Conservation (phyloP, 805 yeast species). For the Pichia thaimueangensis region DNA sequence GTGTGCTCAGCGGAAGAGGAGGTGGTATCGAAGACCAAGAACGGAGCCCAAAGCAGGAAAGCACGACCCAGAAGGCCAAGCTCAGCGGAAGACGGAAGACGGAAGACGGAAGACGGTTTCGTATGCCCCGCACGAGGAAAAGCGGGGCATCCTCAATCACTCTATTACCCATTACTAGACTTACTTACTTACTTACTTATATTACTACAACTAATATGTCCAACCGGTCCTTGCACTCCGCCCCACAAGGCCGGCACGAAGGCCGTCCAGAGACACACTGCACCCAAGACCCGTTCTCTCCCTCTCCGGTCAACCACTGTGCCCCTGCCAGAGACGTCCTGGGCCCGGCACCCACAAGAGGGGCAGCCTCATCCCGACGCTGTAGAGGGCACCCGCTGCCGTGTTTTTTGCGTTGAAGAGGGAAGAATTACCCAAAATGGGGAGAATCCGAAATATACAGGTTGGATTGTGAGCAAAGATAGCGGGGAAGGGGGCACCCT, state of each 20-base stretch:
- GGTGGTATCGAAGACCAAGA: too few relatives aligned
- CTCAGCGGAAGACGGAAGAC: too few relatives aligned
- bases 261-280: constrained; percentile 8
- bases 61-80: too few relatives aligned
- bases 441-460: not conserved
- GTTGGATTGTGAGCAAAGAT: not conserved
- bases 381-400: constrained; percentile 3
- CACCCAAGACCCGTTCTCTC: constrained; percentile 10
- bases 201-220: too few relatives aligned
- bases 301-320: not conserved
- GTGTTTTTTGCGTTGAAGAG: constrained; percentile 5
- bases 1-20: too few relatives aligned
- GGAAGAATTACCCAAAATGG: not conserved
- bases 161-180: too few relatives aligned
- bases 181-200: too few relatives aligned
- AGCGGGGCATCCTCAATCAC: too few relatives aligned
- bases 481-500: not conserved
- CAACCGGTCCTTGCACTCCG: constrained; percentile 10
- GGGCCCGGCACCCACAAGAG: constrained; percentile 2
- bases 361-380: constrained; percentile 10
- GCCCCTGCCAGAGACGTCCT: constrained; percentile 6
- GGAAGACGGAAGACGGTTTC: too few relatives aligned
- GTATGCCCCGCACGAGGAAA: too few relatives aligned
- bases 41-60: too few relatives aligned
- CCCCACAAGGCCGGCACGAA: constrained; percentile 9